Base-by-base conservation (phyloP, 176 grass and related monocot species). In the Oryza coarctata region DNA sequence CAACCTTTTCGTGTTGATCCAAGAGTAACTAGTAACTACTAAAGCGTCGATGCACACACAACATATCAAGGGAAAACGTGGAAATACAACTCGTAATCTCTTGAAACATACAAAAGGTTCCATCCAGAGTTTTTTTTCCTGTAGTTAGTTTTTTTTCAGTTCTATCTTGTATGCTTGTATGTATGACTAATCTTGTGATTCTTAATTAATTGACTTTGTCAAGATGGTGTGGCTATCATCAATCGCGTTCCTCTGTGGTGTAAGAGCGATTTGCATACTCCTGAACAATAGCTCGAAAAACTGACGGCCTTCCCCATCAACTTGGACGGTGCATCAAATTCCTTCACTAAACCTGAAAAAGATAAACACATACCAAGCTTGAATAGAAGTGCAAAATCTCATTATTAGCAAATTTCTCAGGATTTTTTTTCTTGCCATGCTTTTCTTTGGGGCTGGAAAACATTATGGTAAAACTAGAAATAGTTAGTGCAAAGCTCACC, bases 211-310 rank as follows among this genome's bases (percentile, higher is more conserved):
- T 2, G n/a, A 36, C 26, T 38, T 44, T 45, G 2, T 14, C 18
- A 35, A 13, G 14, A 57, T 3, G 23, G 70, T 9, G 57, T 38
- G 13, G 20, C 3, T 13, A 45, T 84, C 87, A 85, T 89, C 31
- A 20, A 32, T 50, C 31, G 3, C 23, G 27, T 57, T 7, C 71
- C 70, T 93, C 77, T 7, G 83, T 26, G 40, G 82, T 70, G 33
- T 86, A 89, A 15, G 92, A 94, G 33, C 90, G 92, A 40, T 62
- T 72, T 13, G 90, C 88, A 7, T 98, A 98, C 68, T 98, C 95
- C 85, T 98, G 90, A 63, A 98, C 92, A 78, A 98, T 85, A 3
- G 90, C 88, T 0, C 90, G 75, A 4, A 98, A 98, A 55, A 93
- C 35, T 26, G 92, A 98, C 2, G 78, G 82, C 5, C 75, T 83